These are phyloP conservation scores for Cyclotella atomus DNA, from an alignment of 108 stramenopile genomes.

Conservation along the genomic window DNA sequence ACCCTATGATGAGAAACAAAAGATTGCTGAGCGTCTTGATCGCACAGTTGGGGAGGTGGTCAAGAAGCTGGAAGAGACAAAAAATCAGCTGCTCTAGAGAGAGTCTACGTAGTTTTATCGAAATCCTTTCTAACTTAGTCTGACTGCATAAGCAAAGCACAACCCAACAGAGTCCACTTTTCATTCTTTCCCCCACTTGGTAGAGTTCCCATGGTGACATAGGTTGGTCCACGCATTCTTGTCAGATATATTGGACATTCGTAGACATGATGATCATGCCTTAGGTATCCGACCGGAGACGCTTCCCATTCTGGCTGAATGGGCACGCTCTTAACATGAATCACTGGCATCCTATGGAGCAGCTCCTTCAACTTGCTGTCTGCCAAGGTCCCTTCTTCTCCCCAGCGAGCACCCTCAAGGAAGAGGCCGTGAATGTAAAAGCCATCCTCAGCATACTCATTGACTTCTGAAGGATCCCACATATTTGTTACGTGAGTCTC, in stretches of 20 bases:
- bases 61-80: constrained; percentile 94
- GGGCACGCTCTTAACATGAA: constrained; percentile 76
- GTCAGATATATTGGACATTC: constrained; percentile 80
- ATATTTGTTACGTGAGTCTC: constrained; percentile 76
- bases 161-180: constrained; percentile 74
- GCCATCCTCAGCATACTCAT: constrained; percentile 62
- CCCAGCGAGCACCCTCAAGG: constrained; percentile 81
- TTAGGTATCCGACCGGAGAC: constrained; percentile 78
- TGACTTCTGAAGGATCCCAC: constrained; percentile 52
- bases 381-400: constrained; percentile 58
- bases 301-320: constrained; percentile 74
- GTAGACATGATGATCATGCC: constrained; percentile 60
- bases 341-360: constrained; percentile 63
- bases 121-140: too few species aligned
- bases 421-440: constrained; percentile 75
- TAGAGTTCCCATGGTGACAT: constrained; percentile 75
- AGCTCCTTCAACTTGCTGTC: constrained; percentile 79
- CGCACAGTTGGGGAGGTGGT: constrained; percentile 91
- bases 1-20: constrained; percentile 76
- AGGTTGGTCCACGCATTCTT: constrained; percentile 72
- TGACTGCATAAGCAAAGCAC: constrained; percentile 69
- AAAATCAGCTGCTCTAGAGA: too few species aligned
- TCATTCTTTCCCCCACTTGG: constrained; percentile 51
- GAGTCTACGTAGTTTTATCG: too few species aligned
- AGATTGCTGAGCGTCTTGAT: constrained; percentile 90